Base-by-base conservation (phyloP, 495 filamentous ascomycete genomes). In the Lasiosphaeria hispida region DNA sequence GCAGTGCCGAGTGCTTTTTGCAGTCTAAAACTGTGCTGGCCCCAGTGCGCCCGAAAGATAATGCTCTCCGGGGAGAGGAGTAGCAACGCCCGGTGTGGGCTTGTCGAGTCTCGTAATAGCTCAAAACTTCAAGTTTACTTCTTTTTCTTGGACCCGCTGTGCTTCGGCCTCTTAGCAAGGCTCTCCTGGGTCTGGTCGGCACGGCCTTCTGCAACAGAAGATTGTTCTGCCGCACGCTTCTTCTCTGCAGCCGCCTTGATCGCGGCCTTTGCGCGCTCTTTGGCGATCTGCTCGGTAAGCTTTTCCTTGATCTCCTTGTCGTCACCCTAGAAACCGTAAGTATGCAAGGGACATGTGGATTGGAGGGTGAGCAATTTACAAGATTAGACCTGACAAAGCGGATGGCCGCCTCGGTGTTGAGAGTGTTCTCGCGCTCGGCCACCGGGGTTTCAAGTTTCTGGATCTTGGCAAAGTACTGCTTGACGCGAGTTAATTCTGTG, bases 391-490 rank as follows among this genome's bases (percentile, higher is more conserved):
- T 87, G 57, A 98, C 84, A 59, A 98, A 90, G 54, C 94, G 80
- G 19, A 77, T 79, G 30, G 90, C 91, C 30, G 90, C 94, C 53
- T 81, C 79, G 63, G 89, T 96, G 64, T 98, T 88, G 18, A 98
- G 74, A 7, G 71, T 83, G 65, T 83, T 73, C 18, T 81, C 79
- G 35, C 79, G 77, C 57, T 83, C 79, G 51, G 79, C 77, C 43
- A 79, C 77, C 0, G 82, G 74, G 10, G 62, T 73, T 59, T 85
- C 81, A 8, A 75, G 69, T 11, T 72, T 72, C 68, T 95, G 88
- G 64, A 97, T 92, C 76, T 97, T 98, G n/a, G 84, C 84, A 66
- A 95, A 92, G 72, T 97, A 97, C 69, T 92, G 87, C 68, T 83
- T 90, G 50, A 97, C 87, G 48, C 94, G 83, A 4, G 83, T 85